Base-by-base conservation (phyloP, 768 basidiomycete species). In the Mycena olivaceomarginata region DNA sequence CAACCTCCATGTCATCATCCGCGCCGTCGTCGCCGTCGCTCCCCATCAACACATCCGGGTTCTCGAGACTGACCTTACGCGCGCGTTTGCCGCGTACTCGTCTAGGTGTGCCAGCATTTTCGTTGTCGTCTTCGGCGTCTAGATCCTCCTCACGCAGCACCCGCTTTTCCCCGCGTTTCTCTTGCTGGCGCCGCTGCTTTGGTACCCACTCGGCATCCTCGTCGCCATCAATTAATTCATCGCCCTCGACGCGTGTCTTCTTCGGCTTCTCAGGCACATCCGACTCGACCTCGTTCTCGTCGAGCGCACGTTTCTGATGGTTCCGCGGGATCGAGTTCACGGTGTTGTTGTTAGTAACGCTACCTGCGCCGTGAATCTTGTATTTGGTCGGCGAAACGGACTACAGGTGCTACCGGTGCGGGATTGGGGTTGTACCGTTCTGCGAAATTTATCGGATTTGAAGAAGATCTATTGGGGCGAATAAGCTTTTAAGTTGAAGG, bases 101-200 rank as follows among this genome's bases (percentile, higher is more conserved):
- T 43, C 85, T 83, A 15, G 77, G 80, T 12, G 83, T 77, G 51
- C 83, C 77, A 56, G 89, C 88, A n/a, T 87, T 53, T 56, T 67
- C 83, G 31, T 87, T 53, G 40, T 67, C 83, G 25, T 85, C 84
- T 20, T 90, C 90, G 16, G 91, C 90, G 41, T 89, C 88, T 25
- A 85, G 84, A 25, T 91, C 90, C 43, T 89, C 88, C 37, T 86
- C 85, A 40, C 86, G 89, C 48, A 90, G 83, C 59, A 85, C 87
- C 69, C 92, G 89, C 82, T 92, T 93, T 60, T 89, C 87, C 10
- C 89, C 86, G 67, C 92, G 89, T 82, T 92, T 93, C 59, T 89
- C 87, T 31, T 31, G 31, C 12, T 89, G 90, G 72, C 91, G 90
- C 74, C 84, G 86, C 20, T 72, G 77, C 40, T 62, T 53, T n/a